These are phyloP conservation scores for Helicostylum pulchrum DNA, from an alignment of 192 early-diverging fungal species.

Conservation along the genomic window DNA sequence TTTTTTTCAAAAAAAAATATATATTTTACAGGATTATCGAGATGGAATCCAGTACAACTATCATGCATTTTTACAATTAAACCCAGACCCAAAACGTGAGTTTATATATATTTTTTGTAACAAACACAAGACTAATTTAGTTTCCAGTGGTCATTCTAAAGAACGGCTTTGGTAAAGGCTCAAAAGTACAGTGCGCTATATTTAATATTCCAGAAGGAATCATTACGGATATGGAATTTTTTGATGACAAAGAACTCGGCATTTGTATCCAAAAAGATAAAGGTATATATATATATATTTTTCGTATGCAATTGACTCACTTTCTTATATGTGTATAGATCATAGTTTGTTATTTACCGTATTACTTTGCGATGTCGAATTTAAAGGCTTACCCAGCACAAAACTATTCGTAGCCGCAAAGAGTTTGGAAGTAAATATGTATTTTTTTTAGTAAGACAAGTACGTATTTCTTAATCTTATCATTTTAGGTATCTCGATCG, in stretches of 20 bases:
- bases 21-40: too few species aligned
- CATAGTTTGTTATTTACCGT: too few species aligned
- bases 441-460: too few species aligned
- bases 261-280: slow-evolving; percentile 9
- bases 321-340: not conserved
- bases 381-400: too few species aligned
- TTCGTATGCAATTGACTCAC: not conserved
- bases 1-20: too few species aligned
- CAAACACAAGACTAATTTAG: not conserved
- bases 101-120: not conserved
- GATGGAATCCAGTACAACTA: not conserved
- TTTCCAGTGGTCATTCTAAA: slow-evolving; percentile 6
- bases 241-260: slow-evolving; percentile 7
- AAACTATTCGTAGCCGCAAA: too few species aligned
- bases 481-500: not conserved
- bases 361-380: too few species aligned
- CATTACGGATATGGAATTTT: slow-evolving; percentile 12
- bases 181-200: too few species aligned
- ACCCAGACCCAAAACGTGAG: slow-evolving; percentile 12
- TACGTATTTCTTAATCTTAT: not conserved
- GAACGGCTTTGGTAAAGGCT: not conserved
- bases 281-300: slow-evolving; percentile 1
- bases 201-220: not conserved
- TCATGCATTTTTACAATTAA: slow-evolving; percentile 14
- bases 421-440: too few species aligned